Evolutionary conservation across 2,329 filamentous ascomycete species (phyloP), one percentile per base, ranked within the genome.

Genomic region (Talaromyces islandicus): DNA sequence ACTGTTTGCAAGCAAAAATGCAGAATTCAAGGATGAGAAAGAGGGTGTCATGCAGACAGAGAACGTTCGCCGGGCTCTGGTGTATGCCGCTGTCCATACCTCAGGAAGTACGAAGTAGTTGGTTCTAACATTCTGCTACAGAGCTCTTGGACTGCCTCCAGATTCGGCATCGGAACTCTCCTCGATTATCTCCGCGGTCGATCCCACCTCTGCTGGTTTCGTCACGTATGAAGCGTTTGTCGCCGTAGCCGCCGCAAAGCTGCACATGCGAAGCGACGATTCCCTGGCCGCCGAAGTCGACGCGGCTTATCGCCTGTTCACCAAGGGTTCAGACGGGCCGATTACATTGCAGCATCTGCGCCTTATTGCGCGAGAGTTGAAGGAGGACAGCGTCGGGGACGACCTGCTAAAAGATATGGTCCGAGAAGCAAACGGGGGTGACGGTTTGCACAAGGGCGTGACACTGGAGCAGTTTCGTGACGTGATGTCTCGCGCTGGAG

Each of bases 331-430:
- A 7, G 69, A 68, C 21, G 80, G 83, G 2, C 85, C 84, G n/a
- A 96, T 99, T 65, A 94, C 89, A 1, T 69, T 97, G 29, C 83
- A 83, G 17, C 89, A 96, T 75, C 77, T 99, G 71, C 85, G 85
- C 70, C 82, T 88, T 68, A 88, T 97, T 58, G 92, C 92, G 48
- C 86, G 85, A 66, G 85, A 91, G 67, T 77, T 99, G 68, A 90
- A 91, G 75, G 91, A 96, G 76, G 91, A 87, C 56, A 67, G 63
- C 63, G 87, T 96, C 25, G 85, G 85, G 61, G 94, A 97, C 68
- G 88, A 91, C 54, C 76, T 96, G 70, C 78, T 99, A 70, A 86
- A 85, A 77, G 92, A 97, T 78, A 99, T 99, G 94, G 88, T 99
- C 60, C 79, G 92, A 54, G 93, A 97, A 80, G 94, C 93, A 54